Base-by-base conservation (phyloP, 2,329 filamentous ascomycete genomes). In the Fusarium temperatum region DNA sequence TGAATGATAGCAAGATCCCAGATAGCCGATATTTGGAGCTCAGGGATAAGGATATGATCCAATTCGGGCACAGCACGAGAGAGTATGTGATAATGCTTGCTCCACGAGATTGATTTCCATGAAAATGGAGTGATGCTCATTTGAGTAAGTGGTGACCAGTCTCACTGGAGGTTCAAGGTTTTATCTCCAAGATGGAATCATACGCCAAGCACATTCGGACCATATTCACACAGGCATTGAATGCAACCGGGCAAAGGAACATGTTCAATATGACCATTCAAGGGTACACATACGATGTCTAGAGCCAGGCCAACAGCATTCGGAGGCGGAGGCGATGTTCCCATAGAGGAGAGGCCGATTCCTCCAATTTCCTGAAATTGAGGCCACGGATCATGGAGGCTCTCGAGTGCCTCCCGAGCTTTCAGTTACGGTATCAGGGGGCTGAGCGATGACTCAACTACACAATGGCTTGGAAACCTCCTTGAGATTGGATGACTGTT, bases 1-100 rank as follows among this genome's bases (percentile, higher is more conserved):
- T 99, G 74, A 98, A 98, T 79, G 91, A 91, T 39, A 90, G 94
- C 69, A 86, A 85, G 77, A 84, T 97, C 8, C 93, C 94, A 4
- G 87, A 89, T 20, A 93, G 93, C 78, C 88, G 95, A 70, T 99
- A 95, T 82, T 85, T 98, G 59, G 96, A 99, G 83, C 83, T 98
- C 63, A 89, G 92, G 80, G 92, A 96, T 81, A 95, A 95, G 84
- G 96, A 99, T 82, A 90, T 99, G 80, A 82, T 99, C 66, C 90
- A 90, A 79, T 97, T 99, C 83, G 96, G 95, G 15, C 88, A 93
- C 68, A 98, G 94, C 80, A 93, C 93, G 67, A 90, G 95, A 78
- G 96, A 99, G 83, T 99, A 98, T 82, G 94, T 99, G n/a, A 82
- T 98, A 68, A 96, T 98, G 94, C 87, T 98, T 66, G 87, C 89